Evolutionary conservation across 371 early-diverging fungal genomes (phyloP).

Genomic region (Nematocida sp.): DNA sequence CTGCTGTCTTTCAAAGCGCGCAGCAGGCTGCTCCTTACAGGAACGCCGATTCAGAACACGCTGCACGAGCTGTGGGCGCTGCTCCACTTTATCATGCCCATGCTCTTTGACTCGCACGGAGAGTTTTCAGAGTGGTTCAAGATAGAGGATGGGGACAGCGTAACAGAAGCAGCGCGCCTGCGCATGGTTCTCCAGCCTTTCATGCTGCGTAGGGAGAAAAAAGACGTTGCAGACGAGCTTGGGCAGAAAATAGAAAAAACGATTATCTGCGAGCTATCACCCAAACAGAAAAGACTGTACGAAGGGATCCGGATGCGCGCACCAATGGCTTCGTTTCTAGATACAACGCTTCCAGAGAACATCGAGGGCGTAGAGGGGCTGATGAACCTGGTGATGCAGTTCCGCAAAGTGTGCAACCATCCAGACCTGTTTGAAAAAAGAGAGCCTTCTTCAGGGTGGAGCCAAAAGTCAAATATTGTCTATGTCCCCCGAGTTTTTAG

Average conservation of each 20-base stretch:
- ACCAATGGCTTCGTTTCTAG: slow-evolving; percentile 49
- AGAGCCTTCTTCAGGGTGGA: slow-evolving; percentile 64
- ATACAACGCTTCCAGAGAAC: slow-evolving; percentile 42
- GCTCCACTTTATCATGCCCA: slow-evolving; percentile 93
- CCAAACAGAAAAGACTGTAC: slow-evolving; percentile 69
- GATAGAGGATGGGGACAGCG: slow-evolving; percentile 67
- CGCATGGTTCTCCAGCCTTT: slow-evolving; percentile 93
- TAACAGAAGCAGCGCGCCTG: slow-evolving; percentile 76
- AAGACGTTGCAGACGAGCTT: slow-evolving; percentile 84
- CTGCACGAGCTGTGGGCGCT: slow-evolving; percentile 88
- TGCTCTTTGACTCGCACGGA: slow-evolving; percentile 82
- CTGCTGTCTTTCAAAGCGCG: slow-evolving; percentile 76
- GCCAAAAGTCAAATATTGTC: not conserved
- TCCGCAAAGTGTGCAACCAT: slow-evolving; percentile 93
- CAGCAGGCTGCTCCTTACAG: slow-evolving; percentile 80
- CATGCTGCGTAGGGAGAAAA: slow-evolving; percentile 90
- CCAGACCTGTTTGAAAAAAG: slow-evolving; percentile 90
- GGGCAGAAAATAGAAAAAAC: slow-evolving; percentile 73
- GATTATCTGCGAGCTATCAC: slow-evolving; percentile 74
- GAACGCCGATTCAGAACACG: slow-evolving; percentile 90
- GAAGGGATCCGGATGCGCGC: slow-evolving; percentile 55
- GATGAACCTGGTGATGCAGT: slow-evolving; percentile 90
- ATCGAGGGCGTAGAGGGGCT: slow-evolving; percentile 68
- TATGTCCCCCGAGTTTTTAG: slow-evolving; percentile 11
- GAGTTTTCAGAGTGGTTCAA: slow-evolving; percentile 70